Evolutionary conservation across 2,329 filamentous ascomycete genomes (phyloP).

Genomic region (Aspergillus tanneri): DNA sequence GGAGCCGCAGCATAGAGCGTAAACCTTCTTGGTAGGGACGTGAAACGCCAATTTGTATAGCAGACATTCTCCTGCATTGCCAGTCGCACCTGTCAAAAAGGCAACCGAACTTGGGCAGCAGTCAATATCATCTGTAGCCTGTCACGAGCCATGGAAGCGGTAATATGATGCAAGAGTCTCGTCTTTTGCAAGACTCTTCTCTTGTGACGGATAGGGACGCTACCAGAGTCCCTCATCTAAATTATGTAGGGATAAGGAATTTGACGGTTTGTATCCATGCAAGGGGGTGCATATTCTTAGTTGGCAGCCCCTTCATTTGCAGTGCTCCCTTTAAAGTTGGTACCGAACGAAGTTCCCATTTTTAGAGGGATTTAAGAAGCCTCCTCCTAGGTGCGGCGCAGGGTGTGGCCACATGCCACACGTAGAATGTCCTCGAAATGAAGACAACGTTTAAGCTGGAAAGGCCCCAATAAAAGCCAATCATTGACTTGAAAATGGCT

Average conservation of each 20-base stretch:
- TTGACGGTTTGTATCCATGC: neutral
- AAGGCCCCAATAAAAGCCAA: no score
- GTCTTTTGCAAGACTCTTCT: neutral
- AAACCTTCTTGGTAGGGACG: neutral
- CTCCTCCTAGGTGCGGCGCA: no score
- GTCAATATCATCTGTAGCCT: neutral
- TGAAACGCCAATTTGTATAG: neutral
- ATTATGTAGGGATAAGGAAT: neutral
- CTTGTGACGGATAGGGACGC: no score
- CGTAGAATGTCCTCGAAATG: no score
- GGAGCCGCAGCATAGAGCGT: neutral
- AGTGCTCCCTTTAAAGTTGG: no score
- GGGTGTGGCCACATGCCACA: no score
- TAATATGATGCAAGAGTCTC: neutral
- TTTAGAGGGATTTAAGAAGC: no score
- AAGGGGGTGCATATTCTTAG: no score
- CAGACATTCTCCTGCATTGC: neutral
- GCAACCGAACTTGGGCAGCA: neutral
- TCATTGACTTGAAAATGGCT: no score
- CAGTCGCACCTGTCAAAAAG: neutral
- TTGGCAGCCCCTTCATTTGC: no score
- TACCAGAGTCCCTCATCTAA: neutral
- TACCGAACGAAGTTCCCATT: no score
- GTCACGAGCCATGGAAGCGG: neutral
- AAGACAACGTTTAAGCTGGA: no score